Percentiles rank a stretch among this genome's conserved stretches.
phyloP scores from a whole-genome alignment of 2,329 filamentous ascomycete genomes.

The Fusarium albidum region DNA sequence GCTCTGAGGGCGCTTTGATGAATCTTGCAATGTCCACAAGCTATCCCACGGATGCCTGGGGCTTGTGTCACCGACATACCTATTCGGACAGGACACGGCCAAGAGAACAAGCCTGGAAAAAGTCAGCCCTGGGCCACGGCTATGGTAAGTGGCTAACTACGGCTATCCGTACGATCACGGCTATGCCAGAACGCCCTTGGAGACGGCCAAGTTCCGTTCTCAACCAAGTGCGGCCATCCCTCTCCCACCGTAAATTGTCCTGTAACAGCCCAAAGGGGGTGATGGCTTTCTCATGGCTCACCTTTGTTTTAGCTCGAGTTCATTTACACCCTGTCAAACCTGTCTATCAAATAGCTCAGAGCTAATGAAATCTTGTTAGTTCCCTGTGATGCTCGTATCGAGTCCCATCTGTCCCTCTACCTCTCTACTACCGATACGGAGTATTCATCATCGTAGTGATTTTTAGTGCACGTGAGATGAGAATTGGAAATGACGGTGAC shows the following conservation, averaged over 20 bases:
- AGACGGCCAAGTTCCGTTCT: slow-evolving; percentile 10
- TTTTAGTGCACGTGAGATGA: too few species aligned
- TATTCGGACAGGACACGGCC: too few species aligned
- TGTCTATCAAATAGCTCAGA: slow-evolving; percentile 12
- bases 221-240: slow-evolving; percentile 2
- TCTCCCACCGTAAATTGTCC: slow-evolving; percentile 2
- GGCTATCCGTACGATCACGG: background rate
- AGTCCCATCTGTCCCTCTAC: too few species aligned
- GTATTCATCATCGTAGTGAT: too few species aligned
- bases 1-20: background rate
- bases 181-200: background rate
- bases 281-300: slow-evolving; percentile 8
- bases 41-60: too few species aligned
- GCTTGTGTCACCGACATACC: too few species aligned
- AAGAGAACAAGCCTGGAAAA: too few species aligned
- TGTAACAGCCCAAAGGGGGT: background rate
- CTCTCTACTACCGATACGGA: too few species aligned
- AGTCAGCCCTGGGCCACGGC: background rate
- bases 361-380: background rate
- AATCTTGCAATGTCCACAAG: slow-evolving; percentile 2
- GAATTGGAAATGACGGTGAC: too few species aligned
- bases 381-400: background rate
- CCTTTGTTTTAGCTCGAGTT: slow-evolving; percentile 13
- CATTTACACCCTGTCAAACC: slow-evolving; percentile 25
- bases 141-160: slow-evolving; percentile 3